These are phyloP conservation scores for Fragaria nilgerrensis DNA, from an alignment of 306 rosid genomes.

Conservation along the genomic window DNA sequence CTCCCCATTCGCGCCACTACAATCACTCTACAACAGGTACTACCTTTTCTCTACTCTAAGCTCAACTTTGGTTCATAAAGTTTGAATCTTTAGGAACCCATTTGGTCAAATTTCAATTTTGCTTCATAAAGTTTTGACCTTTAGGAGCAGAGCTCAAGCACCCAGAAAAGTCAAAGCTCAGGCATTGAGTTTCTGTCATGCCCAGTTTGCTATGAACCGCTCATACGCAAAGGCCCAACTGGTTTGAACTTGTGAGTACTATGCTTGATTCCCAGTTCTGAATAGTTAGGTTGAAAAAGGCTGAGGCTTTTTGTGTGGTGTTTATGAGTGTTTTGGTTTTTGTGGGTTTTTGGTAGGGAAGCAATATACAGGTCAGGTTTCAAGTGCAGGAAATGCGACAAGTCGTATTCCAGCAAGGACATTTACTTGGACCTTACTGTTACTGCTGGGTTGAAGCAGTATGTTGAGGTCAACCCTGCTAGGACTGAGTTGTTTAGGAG, in stretches of 20 bases:
- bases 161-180: constrained; percentile 37
- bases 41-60: neutral
- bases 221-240: constrained; percentile 81
- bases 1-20: constrained; percentile 40
- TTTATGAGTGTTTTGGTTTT: neutral
- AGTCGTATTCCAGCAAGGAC: constrained; percentile 79
- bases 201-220: constrained; percentile 83
- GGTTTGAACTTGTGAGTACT: constrained; percentile 77
- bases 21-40: constrained; percentile 44
- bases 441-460: constrained; percentile 67
- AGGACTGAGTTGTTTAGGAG: constrained; percentile 87
- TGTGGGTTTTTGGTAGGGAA: constrained; percentile 39
- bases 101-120: neutral
- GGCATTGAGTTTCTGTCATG: constrained; percentile 62
- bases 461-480: constrained; percentile 63
- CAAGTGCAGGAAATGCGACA: constrained; percentile 76
- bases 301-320: neutral
- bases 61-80: neutral
- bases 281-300: neutral
- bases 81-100: constrained; percentile 33
- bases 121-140: neutral
- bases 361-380: constrained; percentile 90
- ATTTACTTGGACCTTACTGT: constrained; percentile 75
- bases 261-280: neutral
- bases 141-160: constrained; percentile 40